A percentile compares a stretch with the other conserved stretches of the same genome.
Evolutionary conservation across 2,329 filamentous ascomycete species (phyloP).

Genomic region (Cordyceps militaris): DNA sequence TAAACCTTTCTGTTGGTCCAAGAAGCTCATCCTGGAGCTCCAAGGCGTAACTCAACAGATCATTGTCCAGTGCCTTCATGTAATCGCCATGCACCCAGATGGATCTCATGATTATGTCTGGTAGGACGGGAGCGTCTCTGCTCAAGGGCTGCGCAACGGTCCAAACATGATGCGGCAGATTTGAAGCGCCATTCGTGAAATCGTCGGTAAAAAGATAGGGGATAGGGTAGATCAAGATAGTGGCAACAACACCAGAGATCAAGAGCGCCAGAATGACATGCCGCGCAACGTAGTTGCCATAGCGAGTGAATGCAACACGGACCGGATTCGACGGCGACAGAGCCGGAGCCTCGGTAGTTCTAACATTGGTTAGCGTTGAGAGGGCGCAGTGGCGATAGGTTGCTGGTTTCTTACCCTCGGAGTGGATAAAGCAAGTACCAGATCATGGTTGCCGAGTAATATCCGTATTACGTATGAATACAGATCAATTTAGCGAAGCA

Average conservation of each 20-base stretch:
- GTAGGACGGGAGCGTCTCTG: slow-evolving; percentile 40
- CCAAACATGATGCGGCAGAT: slow-evolving; percentile 74
- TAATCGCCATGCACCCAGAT: slow-evolving; percentile 77
- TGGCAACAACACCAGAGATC: slow-evolving; percentile 63
- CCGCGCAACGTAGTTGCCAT: slow-evolving; percentile 62
- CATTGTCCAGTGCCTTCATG: slow-evolving; percentile 64
- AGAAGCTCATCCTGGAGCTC: slow-evolving; percentile 64
- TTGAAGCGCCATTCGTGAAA: slow-evolving; percentile 63
- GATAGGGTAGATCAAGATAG: slow-evolving; percentile 65
- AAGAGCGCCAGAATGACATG: slow-evolving; percentile 70
- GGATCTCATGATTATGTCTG: slow-evolving; percentile 75
- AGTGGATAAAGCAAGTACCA: slow-evolving; percentile 74
- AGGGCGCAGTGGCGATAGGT: slow-evolving; percentile 6
- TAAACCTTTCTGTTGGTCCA: slow-evolving; percentile 51
- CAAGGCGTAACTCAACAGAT: slow-evolving; percentile 59
- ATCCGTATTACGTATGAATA: no score
- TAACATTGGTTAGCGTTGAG: slow-evolving; percentile 26
- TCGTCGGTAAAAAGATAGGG: slow-evolving; percentile 68
- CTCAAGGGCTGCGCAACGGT: slow-evolving; percentile 62
- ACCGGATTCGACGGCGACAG: slow-evolving; percentile 59
- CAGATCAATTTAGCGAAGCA: no score
- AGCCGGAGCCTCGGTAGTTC: slow-evolving; percentile 66
- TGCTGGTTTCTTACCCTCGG: slow-evolving; percentile 55
- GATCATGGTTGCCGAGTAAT: slow-evolving; percentile 43
- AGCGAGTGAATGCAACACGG: slow-evolving; percentile 56